A percentile compares a stretch with the other conserved stretches of the same genome.
These are phyloP conservation scores for Lipomyces japonicus DNA, from an alignment of 805 yeast genomes.

Conservation along the genomic window DNA sequence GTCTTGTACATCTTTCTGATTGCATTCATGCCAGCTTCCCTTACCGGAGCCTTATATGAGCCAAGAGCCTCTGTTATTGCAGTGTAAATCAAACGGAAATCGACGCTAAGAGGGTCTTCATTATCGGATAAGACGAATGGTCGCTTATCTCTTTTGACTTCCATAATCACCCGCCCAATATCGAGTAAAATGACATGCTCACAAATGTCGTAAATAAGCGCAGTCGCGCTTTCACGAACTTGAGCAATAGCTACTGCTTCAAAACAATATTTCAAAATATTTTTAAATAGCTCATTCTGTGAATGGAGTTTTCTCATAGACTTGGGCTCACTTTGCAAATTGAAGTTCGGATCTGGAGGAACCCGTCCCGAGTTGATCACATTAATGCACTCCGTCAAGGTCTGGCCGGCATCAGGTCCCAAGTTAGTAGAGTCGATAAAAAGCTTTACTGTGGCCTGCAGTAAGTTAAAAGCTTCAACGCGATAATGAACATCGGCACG, in stretches of 20 bases:
- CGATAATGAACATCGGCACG: slow-evolving; percentile 58
- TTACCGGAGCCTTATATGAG: slow-evolving; percentile 65
- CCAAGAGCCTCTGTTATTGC: slow-evolving; percentile 79
- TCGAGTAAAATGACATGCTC: slow-evolving; percentile 77
- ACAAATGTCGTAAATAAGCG: slow-evolving; percentile 60
- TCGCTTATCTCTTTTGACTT: slow-evolving; percentile 53
- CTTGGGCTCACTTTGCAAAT: slow-evolving; percentile 13
- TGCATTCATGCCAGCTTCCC: slow-evolving; percentile 65
- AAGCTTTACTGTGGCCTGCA: slow-evolving; percentile 61
- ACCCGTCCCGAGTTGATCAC: slow-evolving; percentile 22
- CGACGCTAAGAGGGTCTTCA: slow-evolving; percentile 69
- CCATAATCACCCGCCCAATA: slow-evolving; percentile 66
- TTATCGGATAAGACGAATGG: slow-evolving; percentile 71
- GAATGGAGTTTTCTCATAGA: slow-evolving; percentile 35
- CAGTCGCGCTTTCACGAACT: slow-evolving; percentile 61
- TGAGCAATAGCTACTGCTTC: slow-evolving; percentile 73
- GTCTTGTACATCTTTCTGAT: slow-evolving; percentile 59
- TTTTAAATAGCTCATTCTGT: slow-evolving; percentile 58
- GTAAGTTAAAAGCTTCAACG: slow-evolving; percentile 69
- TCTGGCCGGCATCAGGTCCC: slow-evolving; percentile 14
- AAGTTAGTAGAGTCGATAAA: slow-evolving; percentile 50
- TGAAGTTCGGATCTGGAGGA: slow-evolving; percentile 25
- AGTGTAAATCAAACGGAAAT: slow-evolving; percentile 64
- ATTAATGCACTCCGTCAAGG: slow-evolving; percentile 19
- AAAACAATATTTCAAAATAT: slow-evolving; percentile 50